Conservation (phyloP, 2,329 filamentous ascomycete genomes). For the Rhytidhysteron rufulum region DNA sequence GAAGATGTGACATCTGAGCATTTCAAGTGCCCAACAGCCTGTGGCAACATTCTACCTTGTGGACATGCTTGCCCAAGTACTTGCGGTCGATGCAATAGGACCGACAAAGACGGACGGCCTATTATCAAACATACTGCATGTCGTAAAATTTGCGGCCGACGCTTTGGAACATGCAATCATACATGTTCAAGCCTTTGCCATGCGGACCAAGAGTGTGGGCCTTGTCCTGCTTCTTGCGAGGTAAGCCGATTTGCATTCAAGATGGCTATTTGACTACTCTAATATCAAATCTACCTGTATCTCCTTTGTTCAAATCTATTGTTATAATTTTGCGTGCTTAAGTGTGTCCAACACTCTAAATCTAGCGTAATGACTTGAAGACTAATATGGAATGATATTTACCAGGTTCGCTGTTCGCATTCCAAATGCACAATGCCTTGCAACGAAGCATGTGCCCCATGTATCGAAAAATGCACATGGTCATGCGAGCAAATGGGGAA, state of each 20-base stretch:
- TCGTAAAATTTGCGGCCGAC: constrained; percentile 20
- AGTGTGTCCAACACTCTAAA: too few species aligned
- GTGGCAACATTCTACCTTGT: constrained; percentile 48
- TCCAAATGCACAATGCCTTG: constrained; percentile 19
- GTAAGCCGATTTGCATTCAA: constrained; percentile 4
- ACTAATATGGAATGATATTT: too few species aligned
- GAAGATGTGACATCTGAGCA: constrained; percentile 37
- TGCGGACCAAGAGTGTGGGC: constrained; percentile 19
- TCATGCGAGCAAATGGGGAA: constrained; percentile 28
- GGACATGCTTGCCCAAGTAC: constrained; percentile 53
- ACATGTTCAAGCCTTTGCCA: constrained; percentile 23
- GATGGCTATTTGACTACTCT: too few species aligned
- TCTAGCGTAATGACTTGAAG: too few species aligned
- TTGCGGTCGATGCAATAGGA: constrained; percentile 50
- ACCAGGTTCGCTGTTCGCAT: constrained; percentile 27
- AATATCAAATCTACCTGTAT: too few species aligned
- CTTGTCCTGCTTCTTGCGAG: constrained; percentile 16
- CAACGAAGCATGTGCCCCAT: constrained; percentile 32
- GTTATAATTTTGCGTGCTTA: too few species aligned
- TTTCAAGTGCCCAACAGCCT: constrained; percentile 50
- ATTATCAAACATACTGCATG: constrained; percentile 15
- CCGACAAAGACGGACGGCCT: constrained; percentile 17
- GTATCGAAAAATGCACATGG: constrained; percentile 30
- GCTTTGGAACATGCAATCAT: constrained; percentile 26
- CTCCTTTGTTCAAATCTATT: too few species aligned